These are phyloP conservation scores for Thyridium curvatum DNA, from an alignment of 2,329 filamentous ascomycete genomes.

Conservation along the genomic window DNA sequence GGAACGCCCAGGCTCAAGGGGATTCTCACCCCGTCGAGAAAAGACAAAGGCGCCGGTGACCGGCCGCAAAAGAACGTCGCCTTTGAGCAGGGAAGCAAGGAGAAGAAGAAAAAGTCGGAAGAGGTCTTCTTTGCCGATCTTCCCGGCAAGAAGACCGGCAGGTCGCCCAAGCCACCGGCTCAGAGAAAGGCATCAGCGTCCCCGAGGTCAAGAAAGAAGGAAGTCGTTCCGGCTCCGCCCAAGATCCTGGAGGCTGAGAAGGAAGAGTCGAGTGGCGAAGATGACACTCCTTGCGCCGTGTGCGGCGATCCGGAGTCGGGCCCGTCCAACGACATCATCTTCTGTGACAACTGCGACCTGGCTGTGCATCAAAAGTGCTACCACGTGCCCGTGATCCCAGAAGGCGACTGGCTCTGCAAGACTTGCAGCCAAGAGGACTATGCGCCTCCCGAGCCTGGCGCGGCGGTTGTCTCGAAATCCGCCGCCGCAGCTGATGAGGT, in stretches of 20 bases:
- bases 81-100: conserved; percentile 32
- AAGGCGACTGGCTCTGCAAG: conserved; percentile 58
- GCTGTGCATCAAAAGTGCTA: conserved; percentile 59
- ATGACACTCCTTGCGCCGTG: conserved; percentile 51
- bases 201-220: conserved; percentile 7
- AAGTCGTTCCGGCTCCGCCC: conserved; percentile 9
- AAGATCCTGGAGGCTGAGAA: conserved; percentile 19
- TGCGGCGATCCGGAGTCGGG: conserved; percentile 52
- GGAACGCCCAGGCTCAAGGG: conserved; percentile 34
- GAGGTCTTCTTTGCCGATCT: conserved; percentile 49
- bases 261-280: conserved; percentile 27
- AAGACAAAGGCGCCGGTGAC: conserved; percentile 15
- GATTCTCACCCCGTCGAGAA: conserved; percentile 50
- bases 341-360: conserved; percentile 59
- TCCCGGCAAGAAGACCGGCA: conserved; percentile 14
- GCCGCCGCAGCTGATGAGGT: conserved; percentile 17
- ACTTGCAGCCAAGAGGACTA: conserved; percentile 45
- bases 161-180: conserved; percentile 1
- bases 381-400: conserved; percentile 47
- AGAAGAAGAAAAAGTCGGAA: conserved; percentile 14
- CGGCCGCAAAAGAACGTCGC: conserved; percentile 47
- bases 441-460: conserved; percentile 12
- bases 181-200: conserved; percentile 3
- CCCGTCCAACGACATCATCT: conserved; percentile 54
- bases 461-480: conserved; percentile 10